Conservation (phyloP, 768 basidiomycete genomes). For the Auricularia heimuer region DNA sequence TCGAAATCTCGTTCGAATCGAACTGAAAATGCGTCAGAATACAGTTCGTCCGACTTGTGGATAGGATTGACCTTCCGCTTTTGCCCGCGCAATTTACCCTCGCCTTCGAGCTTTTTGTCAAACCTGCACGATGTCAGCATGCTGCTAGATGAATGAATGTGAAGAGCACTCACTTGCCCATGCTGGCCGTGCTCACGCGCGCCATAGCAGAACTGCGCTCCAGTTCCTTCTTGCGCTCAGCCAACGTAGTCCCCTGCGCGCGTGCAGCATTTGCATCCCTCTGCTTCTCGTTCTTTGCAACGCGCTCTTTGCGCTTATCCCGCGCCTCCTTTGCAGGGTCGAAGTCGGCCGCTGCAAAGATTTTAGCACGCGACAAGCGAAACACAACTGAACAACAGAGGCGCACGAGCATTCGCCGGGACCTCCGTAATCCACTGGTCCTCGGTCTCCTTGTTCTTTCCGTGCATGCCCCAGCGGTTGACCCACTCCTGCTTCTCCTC, state of each 20-base stretch:
- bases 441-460: constrained; percentile 82
- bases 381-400: background rate
- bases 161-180: constrained; percentile 48
- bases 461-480: constrained; percentile 77
- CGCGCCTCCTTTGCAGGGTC: constrained; percentile 73
- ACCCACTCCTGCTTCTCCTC: constrained; percentile 93
- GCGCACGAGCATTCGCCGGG: constrained; percentile 72
- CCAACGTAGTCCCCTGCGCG: constrained; percentile 28
- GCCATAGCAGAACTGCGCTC: constrained; percentile 68
- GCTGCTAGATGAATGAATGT: background rate
- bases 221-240: constrained; percentile 58
- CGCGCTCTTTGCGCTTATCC: constrained; percentile 67
- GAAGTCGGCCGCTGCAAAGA: constrained; percentile 53
- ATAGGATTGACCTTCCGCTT: constrained; percentile 76
- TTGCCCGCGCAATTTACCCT: constrained; percentile 76
- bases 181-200: constrained; percentile 80
- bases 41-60: background rate
- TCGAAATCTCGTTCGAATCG: constrained; percentile 65
- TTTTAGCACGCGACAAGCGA: background rate
- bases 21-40: constrained; percentile 41
- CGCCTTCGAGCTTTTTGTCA: constrained; percentile 82
- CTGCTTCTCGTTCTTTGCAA: constrained; percentile 79
- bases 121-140: constrained; percentile 37
- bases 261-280: constrained; percentile 61
- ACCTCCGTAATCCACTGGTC: constrained; percentile 90